Conservation (phyloP, 108 stramenopile genomes). For the Tribonema minus region DNA sequence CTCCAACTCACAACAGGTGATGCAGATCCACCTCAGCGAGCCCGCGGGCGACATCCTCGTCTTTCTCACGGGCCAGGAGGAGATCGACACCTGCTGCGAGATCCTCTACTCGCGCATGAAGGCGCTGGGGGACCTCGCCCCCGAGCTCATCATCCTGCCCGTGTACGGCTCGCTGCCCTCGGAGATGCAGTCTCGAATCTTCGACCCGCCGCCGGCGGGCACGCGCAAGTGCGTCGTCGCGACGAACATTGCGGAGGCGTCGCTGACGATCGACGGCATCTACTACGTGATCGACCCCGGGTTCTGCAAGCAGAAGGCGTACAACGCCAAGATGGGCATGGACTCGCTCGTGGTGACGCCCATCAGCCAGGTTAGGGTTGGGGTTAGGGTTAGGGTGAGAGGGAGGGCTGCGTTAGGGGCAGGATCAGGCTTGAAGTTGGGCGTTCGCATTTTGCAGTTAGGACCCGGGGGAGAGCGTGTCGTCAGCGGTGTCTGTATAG, state of each 20-base stretch:
- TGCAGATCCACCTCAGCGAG: slow-evolving; percentile 96
- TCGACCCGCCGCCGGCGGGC: slow-evolving; percentile 92
- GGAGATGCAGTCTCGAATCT: slow-evolving; percentile 98
- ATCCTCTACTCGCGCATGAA: slow-evolving; percentile 96
- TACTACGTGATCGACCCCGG: slow-evolving; percentile 99
- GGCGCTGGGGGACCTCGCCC: slow-evolving; percentile 86
- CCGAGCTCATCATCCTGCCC: slow-evolving; percentile 92
- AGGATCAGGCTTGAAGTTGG: too few species aligned
- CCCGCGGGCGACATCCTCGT: slow-evolving; percentile 91
- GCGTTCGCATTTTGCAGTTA: too few species aligned
- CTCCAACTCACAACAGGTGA: too few species aligned
- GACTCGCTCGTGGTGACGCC: slow-evolving; percentile 94
- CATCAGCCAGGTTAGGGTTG: slow-evolving; percentile 88
- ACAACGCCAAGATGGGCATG: slow-evolving; percentile 96
- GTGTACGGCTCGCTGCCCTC: slow-evolving; percentile 93
- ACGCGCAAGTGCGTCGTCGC: slow-evolving; percentile 86
- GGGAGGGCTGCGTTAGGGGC: too few species aligned
- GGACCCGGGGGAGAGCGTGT: too few species aligned
- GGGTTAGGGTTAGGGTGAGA: neutral
- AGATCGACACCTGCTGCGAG: slow-evolving; percentile 98
- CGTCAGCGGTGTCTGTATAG: too few species aligned
- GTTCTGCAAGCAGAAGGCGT: slow-evolving; percentile 94
- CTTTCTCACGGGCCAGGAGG: slow-evolving; percentile 97
- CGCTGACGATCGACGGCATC: slow-evolving; percentile 97
- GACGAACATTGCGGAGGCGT: slow-evolving; percentile 98